Percentiles rank a stretch among this genome's conserved stretches.
phyloP scores from a whole-genome alignment of 2,329 filamentous ascomycete species.

The Cordyceps cicadae region DNA sequence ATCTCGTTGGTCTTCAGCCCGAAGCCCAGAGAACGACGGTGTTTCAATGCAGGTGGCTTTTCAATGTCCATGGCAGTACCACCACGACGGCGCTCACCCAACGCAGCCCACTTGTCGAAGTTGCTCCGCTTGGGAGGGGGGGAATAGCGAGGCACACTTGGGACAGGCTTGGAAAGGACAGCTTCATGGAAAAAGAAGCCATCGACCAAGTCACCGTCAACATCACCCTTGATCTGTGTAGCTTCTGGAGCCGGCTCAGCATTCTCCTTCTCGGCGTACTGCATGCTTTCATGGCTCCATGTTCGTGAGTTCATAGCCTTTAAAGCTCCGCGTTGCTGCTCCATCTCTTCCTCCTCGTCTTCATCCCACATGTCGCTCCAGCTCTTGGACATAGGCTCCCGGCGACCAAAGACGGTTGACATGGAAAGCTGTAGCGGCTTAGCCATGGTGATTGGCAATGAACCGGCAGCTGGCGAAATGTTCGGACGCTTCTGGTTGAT shows the following conservation, averaged over 20 bases:
- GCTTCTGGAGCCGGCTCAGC: constrained; percentile 16
- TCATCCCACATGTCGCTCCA: constrained; percentile 96
- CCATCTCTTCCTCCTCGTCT: constrained; percentile 63
- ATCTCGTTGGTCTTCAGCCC: constrained; percentile 41
- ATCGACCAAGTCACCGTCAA: constrained; percentile 59
- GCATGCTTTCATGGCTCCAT: constrained; percentile 68
- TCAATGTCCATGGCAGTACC: constrained; percentile 44
- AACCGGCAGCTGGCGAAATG: constrained; percentile 54
- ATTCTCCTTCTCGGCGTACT: constrained; percentile 19
- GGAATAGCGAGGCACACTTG: constrained; percentile 46
- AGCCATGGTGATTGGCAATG: constrained; percentile 71
- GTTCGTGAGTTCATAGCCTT: constrained; percentile 65
- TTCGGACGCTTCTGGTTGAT: constrained; percentile 38
- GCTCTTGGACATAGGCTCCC: constrained; percentile 86
- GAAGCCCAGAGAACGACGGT: constrained; percentile 41
- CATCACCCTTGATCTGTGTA: constrained; percentile 36
- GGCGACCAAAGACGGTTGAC: constrained; percentile 70
- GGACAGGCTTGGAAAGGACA: constrained; percentile 28
- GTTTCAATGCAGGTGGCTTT: constrained; percentile 41
- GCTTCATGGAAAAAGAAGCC: constrained; percentile 68
- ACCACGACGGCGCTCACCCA: constrained; percentile 76
- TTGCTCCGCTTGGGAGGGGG: constrained; percentile 54
- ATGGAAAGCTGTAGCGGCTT: constrained; percentile 65
- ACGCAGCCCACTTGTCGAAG: constrained; percentile 79
- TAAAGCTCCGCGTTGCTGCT: constrained; percentile 42